phyloP scores from a whole-genome alignment of 1,139 yeast genomes.

The Candida sp. region DNA sequence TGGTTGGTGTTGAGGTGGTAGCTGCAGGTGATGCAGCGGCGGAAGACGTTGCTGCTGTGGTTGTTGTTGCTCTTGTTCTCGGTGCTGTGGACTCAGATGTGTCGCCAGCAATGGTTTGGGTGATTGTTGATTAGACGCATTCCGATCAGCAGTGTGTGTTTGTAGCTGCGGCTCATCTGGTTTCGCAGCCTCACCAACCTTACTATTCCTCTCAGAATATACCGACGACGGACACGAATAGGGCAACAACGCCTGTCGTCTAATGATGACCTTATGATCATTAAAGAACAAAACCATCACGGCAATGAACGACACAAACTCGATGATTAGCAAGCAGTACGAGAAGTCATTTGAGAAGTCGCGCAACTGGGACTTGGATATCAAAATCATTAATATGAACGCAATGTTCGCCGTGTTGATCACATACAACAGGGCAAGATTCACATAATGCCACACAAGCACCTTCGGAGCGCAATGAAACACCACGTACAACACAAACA shows the following conservation, averaged over 20 bases:
- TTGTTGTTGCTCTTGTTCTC: neutral
- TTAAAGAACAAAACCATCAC: slow-evolving; percentile 9
- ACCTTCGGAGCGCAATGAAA: slow-evolving; percentile 10
- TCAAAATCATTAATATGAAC: slow-evolving; percentile 5
- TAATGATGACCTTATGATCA: slow-evolving; percentile 11
- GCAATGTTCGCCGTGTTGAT: slow-evolving; percentile 4
- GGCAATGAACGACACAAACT: slow-evolving; percentile 9
- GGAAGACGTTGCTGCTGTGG: neutral
- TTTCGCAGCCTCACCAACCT: slow-evolving; percentile 1
- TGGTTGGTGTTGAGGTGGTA: no score
- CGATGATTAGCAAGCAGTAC: slow-evolving; percentile 10
- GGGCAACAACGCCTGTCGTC: neutral
- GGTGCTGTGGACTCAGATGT: neutral
- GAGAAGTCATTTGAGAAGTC: slow-evolving; percentile 2
- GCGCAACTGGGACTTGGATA: slow-evolving; percentile 2
- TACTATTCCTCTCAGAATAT: slow-evolving; percentile 10
- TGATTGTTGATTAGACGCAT: neutral
- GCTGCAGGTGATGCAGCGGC: no score
- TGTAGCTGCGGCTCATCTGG: neutral
- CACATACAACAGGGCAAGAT: slow-evolving; percentile 6
- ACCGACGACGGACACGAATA: slow-evolving; percentile 12
- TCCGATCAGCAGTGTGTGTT: neutral
- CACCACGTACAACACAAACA: slow-evolving; percentile 3
- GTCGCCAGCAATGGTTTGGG: neutral
- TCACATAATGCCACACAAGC: slow-evolving; percentile 12